Percentiles rank a stretch among this genome's conserved stretches.
phyloP scores from a whole-genome alignment of 768 basidiomycete species.

The Mycena indigotica region DNA sequence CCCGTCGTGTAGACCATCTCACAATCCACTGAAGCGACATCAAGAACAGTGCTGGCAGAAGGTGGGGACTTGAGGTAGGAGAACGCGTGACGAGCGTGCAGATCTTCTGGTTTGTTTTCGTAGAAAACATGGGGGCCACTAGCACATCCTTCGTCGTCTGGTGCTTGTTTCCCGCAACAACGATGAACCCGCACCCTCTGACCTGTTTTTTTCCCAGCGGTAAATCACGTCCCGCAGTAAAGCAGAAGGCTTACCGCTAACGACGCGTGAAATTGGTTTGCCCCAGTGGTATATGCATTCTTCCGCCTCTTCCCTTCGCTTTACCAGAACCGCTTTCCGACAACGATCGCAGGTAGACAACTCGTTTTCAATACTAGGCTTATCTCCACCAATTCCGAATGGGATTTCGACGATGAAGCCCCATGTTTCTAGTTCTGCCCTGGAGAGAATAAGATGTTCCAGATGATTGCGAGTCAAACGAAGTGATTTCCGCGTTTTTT shows the following conservation, averaged over 20 bases:
- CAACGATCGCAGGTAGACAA: constrained; percentile 81
- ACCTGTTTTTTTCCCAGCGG: too few species aligned
- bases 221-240: too few species aligned
- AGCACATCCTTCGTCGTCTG: constrained; percentile 68
- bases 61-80: constrained; percentile 43
- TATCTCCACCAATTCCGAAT: constrained; percentile 60
- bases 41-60: constrained; percentile 44
- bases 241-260: constrained; percentile 61
- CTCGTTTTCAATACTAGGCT: constrained; percentile 64
- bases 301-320: constrained; percentile 52
- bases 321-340: constrained; percentile 65
- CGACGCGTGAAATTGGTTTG: constrained; percentile 56
- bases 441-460: constrained; percentile 59
- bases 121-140: constrained; percentile 90
- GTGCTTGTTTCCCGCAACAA: constrained; percentile 72
- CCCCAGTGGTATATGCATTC: constrained; percentile 89
- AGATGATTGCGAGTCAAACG: constrained; percentile 56
- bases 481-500: constrained; percentile 54
- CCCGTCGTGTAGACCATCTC: constrained; percentile 97
- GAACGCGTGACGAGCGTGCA: constrained; percentile 80
- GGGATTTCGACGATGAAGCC: constrained; percentile 76
- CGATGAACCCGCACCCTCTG: constrained; percentile 69
- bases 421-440: constrained; percentile 61
- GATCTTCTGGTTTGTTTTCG: constrained; percentile 62
- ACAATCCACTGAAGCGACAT: constrained; percentile 90